Base-by-base conservation (phyloP, 2,329 filamentous ascomycete genomes). In the Fusarium globosum region DNA sequence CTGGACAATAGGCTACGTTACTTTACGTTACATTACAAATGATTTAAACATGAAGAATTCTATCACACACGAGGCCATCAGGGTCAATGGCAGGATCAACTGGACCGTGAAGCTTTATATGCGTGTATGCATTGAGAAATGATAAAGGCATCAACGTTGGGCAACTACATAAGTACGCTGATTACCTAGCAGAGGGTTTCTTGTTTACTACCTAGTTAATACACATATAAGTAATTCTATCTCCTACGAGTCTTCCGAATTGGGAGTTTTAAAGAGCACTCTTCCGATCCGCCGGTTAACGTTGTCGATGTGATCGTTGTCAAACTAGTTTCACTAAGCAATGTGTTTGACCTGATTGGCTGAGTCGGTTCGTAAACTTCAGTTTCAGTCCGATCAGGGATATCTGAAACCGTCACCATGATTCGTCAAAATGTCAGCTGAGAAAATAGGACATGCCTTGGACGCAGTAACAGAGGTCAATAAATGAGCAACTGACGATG, bases 1-100 rank as follows among this genome's bases (percentile, higher is more conserved):
- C 53, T 71, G 62, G 63, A 67, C 48, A 55, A 72, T 49, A 61
- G 43, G 20, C 71, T 71, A 58, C 56, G 42, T 62, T 68, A 68
- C 46, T 26, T 60, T 69, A 68, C 41, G 30, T 57, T 69, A 69
- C 49, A 43, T 38, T 28, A 51, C 30, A 52, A 61, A 58, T 65
- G 68, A 55, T 55, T 61, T 26, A 46, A 52, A 60, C 42, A 45
- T 41, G 52, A 62, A 51, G 33, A 62, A 43, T 45, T 58, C 15
- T 30, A 43, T 21, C 28, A 21, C 20, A 36, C 15, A 39, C n/a
- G 26, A 33, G 43, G 14, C 41, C 16, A 20, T 15, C 49, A 36
- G 30, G n/a, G 21, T 52, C 33, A 52, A 20, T 36, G 16, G n/a
- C 20, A 23, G n/a, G n/a, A 23, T 36, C 20, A 35, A 36, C 36